Percentiles rank a stretch among this genome's conserved stretches.
These are phyloP conservation scores for Coemansia sp. DNA, from an alignment of 192 early-diverging fungal genomes.

Conservation along the genomic window DNA sequence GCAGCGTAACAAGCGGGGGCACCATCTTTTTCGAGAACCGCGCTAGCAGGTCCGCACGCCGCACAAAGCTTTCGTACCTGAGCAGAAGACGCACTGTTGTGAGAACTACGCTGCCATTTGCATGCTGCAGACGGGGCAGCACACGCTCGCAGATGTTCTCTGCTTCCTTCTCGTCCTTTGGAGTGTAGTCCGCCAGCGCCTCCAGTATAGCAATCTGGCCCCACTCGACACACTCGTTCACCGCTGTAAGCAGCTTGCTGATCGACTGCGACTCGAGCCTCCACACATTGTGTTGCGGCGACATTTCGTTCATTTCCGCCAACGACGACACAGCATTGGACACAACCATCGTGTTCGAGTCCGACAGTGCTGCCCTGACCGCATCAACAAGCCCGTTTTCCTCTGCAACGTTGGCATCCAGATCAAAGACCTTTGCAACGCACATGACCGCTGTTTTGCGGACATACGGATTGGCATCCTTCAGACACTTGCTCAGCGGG, in stretches of 20 bases:
- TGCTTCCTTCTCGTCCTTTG: conserved; percentile 77
- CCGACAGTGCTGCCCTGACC: conserved; percentile 87
- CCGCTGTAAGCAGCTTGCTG: conserved; percentile 82
- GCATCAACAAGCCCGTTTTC: conserved; percentile 91
- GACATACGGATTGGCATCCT: conserved; percentile 94
- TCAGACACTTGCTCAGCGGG: conserved; percentile 77
- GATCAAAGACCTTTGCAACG: conserved; percentile 94
- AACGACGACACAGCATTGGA: conserved; percentile 94
- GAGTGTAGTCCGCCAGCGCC: conserved; percentile 75
- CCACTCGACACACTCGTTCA: conserved; percentile 99
- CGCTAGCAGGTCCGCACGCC: conserved; percentile 69
- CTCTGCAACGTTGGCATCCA: conserved; percentile 79
- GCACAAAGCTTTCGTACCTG: conserved; percentile 58
- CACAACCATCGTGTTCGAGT: conserved; percentile 96
- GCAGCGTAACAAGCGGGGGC: conserved; percentile 91
- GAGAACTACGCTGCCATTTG: conserved; percentile 93
- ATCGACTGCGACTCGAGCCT: conserved; percentile 68
- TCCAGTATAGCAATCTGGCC: conserved; percentile 95
- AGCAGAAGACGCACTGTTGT: conserved; percentile 76
- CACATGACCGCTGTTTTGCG: conserved; percentile 95
- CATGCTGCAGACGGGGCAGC: conserved; percentile 91
- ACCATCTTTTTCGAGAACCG: conserved; percentile 86
- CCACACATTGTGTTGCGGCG: conserved; percentile 71
- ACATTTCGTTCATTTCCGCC: conserved; percentile 83
- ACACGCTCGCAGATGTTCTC: conserved; percentile 87